phyloP scores from a whole-genome alignment of 2,329 filamentous ascomycete species.

The Aureobasidium mangrovei region DNA sequence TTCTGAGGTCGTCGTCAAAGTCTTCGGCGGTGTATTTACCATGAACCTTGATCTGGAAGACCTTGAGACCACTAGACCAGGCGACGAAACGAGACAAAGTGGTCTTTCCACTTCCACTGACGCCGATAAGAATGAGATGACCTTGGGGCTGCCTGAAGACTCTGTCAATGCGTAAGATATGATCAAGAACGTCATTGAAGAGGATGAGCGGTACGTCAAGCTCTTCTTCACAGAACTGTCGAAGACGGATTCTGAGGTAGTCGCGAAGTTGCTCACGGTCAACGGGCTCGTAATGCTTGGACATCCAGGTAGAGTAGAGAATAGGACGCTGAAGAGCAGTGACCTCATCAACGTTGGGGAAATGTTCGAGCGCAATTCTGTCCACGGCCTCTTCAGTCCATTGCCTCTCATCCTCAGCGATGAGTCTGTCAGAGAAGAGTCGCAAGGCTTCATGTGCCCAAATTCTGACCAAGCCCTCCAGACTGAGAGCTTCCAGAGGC shows the following conservation, averaged over 20 bases:
- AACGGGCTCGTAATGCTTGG: conserved; percentile 95
- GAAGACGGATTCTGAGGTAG: conserved; percentile 93
- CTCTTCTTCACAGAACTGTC: conserved; percentile 98
- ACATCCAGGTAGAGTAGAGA: conserved; percentile 98
- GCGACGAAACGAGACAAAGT: conserved; percentile 96
- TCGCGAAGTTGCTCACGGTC: conserved; percentile 91
- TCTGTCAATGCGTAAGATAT: conserved; percentile 94
- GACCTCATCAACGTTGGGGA: conserved; percentile 89
- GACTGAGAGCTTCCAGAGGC: conserved; percentile 74
- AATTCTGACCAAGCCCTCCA: conserved; percentile 90
- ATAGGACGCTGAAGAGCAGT: conserved; percentile 88
- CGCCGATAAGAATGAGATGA: conserved; percentile 95
- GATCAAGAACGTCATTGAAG: conserved; percentile 98
- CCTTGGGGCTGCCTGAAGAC: conserved; percentile 98
- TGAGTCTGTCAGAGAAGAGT: conserved; percentile 93
- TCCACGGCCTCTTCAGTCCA: conserved; percentile 90
- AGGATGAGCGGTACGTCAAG: conserved; percentile 96
- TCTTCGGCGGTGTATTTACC: conserved; percentile 97
- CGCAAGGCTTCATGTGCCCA: conserved; percentile 97
- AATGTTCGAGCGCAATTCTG: conserved; percentile 79
- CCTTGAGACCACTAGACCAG: conserved; percentile 99
- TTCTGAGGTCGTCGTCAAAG: conserved; percentile 94
- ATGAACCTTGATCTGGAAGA: conserved; percentile 99
- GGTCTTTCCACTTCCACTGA: conserved; percentile 97
- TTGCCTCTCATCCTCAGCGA: conserved; percentile 83